Percentiles rank a stretch among this genome's conserved stretches.
These are phyloP conservation scores for Elaeagnus macrophylla DNA, from an alignment of 306 rosid genomes.

Conservation along the genomic window DNA sequence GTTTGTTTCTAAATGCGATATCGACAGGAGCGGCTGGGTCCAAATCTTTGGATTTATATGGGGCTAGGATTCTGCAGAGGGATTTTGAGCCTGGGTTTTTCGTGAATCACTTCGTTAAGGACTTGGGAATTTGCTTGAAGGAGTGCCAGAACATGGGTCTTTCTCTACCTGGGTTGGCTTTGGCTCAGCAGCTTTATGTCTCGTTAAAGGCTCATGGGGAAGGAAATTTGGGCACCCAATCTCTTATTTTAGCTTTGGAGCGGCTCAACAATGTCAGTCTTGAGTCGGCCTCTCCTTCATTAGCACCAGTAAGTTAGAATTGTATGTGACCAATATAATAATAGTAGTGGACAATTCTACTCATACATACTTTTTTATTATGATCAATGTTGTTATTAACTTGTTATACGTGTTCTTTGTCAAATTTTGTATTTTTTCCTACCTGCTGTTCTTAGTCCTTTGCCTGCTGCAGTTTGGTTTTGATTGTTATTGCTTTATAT, in stretches of 20 bases:
- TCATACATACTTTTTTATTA: no score
- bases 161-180: conserved; percentile 79
- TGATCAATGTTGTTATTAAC: no score
- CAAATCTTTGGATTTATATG: conserved; percentile 51
- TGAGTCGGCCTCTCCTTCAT: conserved; percentile 7
- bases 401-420: no score
- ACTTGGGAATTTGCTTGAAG: conserved; percentile 79
- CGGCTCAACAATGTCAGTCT: conserved; percentile 68
- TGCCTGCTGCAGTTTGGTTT: no score
- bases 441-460: no score
- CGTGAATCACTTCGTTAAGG: conserved; percentile 82
- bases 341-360: not conserved
- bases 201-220: conserved; percentile 80
- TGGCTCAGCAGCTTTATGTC: conserved; percentile 75
- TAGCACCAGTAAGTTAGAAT: conserved; percentile 11
- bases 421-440: no score
- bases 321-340: not conserved
- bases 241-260: conserved; percentile 64
- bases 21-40: conserved; percentile 77
- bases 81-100: conserved; percentile 76
- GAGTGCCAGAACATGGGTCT: conserved; percentile 76
- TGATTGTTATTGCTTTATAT: no score
- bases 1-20: conserved; percentile 53
- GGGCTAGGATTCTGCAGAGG: conserved; percentile 52
- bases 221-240: conserved; percentile 68